Percentiles rank a stretch among this genome's conserved stretches.
Evolutionary conservation across 306 rosid species (phyloP).

Genomic region (Psophocarpus tetragonolobus): DNA sequence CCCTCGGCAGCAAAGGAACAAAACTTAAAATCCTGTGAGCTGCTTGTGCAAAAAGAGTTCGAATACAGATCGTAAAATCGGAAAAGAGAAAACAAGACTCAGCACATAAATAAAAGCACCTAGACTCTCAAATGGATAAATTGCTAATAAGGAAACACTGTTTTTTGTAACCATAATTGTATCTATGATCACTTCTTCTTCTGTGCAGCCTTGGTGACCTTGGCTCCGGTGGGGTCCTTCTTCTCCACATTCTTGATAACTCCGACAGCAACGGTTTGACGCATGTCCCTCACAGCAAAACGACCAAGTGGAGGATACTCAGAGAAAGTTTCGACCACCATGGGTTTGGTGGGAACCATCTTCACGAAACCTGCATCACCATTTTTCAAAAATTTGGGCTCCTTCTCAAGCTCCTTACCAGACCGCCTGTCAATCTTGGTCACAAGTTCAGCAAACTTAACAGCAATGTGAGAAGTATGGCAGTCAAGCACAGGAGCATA

Average conservation of each 20-base stretch:
- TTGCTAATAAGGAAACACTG: not conserved
- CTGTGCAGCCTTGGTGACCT: constrained; percentile 40
- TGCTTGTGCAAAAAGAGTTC: constrained; percentile 25
- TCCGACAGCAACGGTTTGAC: constrained; percentile 40
- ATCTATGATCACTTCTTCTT: constrained; percentile 32
- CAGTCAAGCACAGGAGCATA: constrained; percentile 41
- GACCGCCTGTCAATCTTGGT: constrained; percentile 42
- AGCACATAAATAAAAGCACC: not conserved
- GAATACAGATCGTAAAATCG: not conserved
- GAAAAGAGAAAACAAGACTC: not conserved
- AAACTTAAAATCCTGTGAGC: constrained; percentile 17
- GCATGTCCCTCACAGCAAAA: constrained; percentile 46
- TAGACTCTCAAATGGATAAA: constrained; percentile 11
- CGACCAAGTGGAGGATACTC: constrained; percentile 42
- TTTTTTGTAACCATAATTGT: not conserved
- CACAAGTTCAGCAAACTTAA: constrained; percentile 27
- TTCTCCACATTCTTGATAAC: constrained; percentile 35
- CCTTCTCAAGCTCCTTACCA: constrained; percentile 34
- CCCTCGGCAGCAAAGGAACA: constrained; percentile 26
- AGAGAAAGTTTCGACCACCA: constrained; percentile 37
- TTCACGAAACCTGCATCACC: constrained; percentile 37
- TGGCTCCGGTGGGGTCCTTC: constrained; percentile 37
- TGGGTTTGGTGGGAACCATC: constrained; percentile 43
- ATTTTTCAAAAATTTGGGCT: constrained; percentile 33
- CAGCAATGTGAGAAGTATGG: constrained; percentile 41